Conservation (phyloP, 208 protist species). For the Leishmania aethiopica region DNA sequence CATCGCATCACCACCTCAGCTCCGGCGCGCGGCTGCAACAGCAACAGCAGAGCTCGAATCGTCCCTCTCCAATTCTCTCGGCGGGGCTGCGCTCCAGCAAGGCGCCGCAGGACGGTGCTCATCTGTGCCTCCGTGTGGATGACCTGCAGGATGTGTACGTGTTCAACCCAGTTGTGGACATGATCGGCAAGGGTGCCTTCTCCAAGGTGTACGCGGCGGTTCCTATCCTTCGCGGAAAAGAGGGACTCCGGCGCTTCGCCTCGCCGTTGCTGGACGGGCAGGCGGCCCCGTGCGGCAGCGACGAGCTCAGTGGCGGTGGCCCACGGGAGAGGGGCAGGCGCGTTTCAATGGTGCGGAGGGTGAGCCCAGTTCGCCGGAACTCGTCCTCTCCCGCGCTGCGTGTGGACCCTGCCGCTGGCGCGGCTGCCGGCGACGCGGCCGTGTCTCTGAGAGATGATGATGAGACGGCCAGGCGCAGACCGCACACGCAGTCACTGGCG, state of each 20-base stretch:
- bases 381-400: background rate
- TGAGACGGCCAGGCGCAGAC: background rate
- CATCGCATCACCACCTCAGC: constrained; percentile 1
- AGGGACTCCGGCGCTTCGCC: constrained; percentile 22
- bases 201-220: constrained; percentile 79
- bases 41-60: background rate
- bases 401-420: background rate
- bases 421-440: background rate
- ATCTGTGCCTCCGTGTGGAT: constrained; percentile 50
- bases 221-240: constrained; percentile 50
- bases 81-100: constrained; percentile 7
- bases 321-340: background rate
- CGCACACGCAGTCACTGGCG: background rate
- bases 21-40: background rate
- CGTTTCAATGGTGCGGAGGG: background rate
- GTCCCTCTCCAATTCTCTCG: background rate
- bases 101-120: constrained; percentile 16
- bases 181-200: constrained; percentile 73
- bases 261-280: background rate
- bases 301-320: background rate
- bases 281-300: background rate
- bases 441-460: background rate
- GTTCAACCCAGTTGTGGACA: constrained; percentile 72
- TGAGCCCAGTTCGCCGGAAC: background rate
- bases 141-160: constrained; percentile 76